phyloP scores from a whole-genome alignment of 1,284 basidiomycete genomes.

The Papiliotrema laurentii region DNA sequence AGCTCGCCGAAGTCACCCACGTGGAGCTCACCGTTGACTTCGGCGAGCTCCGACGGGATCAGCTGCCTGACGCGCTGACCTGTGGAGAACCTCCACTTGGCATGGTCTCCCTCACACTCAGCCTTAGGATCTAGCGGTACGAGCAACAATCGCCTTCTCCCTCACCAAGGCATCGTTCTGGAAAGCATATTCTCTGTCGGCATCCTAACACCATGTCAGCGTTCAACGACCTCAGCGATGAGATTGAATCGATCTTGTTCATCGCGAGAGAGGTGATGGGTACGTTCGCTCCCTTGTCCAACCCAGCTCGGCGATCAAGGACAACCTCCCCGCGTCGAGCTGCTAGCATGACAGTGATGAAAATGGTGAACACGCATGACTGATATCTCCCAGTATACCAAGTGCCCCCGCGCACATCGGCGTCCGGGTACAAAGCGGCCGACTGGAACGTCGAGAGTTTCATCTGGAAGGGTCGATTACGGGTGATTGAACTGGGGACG shows the following conservation, averaged over 20 bases:
- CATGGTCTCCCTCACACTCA: background rate
- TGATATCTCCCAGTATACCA: conserved; percentile 40
- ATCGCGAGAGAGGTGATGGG: conserved; percentile 48
- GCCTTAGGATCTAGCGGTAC: too few species aligned
- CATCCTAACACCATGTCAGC: background rate
- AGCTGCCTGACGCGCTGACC: background rate
- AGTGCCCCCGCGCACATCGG: conserved; percentile 45
- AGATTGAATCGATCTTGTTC: conserved; percentile 48
- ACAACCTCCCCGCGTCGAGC: too few species aligned
- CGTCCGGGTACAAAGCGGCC: conserved; percentile 47
- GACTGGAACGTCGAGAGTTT: conserved; percentile 48
- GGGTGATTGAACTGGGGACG: conserved; percentile 42
- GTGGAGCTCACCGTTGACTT: too few species aligned
- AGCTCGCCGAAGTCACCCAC: too few species aligned
- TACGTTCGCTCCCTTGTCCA: conserved; percentile 16
- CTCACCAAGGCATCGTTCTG: too few species aligned
- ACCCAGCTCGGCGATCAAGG: too few species aligned
- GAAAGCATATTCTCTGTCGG: too few species aligned
- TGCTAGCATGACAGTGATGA: background rate
- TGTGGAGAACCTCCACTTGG: background rate
- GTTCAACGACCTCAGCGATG: conserved; percentile 41
- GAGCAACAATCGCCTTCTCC: too few species aligned
- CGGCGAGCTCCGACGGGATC: background rate
- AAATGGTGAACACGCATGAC: background rate
- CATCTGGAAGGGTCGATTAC: conserved; percentile 48